Evolutionary conservation across 768 basidiomycete genomes (phyloP).

Genomic region (Serendipita vermifera): DNA sequence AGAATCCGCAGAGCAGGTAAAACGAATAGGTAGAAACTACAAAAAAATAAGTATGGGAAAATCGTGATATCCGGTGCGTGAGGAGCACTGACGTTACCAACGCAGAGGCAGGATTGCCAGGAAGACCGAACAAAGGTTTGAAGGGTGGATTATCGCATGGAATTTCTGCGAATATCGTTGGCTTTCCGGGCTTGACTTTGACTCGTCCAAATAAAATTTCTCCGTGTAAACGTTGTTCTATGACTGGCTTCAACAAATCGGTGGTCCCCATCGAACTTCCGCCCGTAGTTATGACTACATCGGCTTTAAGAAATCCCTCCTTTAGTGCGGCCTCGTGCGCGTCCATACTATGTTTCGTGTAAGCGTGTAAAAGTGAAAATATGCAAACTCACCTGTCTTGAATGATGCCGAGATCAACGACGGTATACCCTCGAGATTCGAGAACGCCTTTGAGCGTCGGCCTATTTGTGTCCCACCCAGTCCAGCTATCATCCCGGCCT

Average conservation of each 20-base stretch:
- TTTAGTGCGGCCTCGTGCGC: conserved; percentile 46
- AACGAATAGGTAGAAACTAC: conserved; percentile 64
- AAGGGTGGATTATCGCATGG: conserved; percentile 29
- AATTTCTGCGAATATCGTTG: conserved; percentile 79
- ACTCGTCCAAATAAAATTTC: conserved; percentile 79
- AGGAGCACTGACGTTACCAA: conserved; percentile 40
- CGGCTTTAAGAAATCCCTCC: conserved; percentile 46
- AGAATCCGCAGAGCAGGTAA: conserved; percentile 62
- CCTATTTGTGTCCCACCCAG: conserved; percentile 74
- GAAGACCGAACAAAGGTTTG: conserved; percentile 71
- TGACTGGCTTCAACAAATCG: conserved; percentile 77
- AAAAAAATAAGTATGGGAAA: neutral
- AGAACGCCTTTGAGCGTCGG: conserved; percentile 62
- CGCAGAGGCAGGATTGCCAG: conserved; percentile 81
- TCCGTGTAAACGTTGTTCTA: conserved; percentile 65
- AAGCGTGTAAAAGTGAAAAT: neutral
- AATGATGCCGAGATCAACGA: conserved; percentile 71
- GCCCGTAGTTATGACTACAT: conserved; percentile 72
- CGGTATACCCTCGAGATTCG: conserved; percentile 59
- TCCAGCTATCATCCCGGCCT: conserved; percentile 32
- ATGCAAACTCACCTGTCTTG: conserved; percentile 44
- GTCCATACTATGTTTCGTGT: conserved; percentile 30
- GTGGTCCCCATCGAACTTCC: conserved; percentile 87
- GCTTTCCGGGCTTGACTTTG: conserved; percentile 70
- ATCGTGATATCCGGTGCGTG: neutral